phyloP scores from a whole-genome alignment of 371 early-diverging fungal species.

The Circinella minor region DNA sequence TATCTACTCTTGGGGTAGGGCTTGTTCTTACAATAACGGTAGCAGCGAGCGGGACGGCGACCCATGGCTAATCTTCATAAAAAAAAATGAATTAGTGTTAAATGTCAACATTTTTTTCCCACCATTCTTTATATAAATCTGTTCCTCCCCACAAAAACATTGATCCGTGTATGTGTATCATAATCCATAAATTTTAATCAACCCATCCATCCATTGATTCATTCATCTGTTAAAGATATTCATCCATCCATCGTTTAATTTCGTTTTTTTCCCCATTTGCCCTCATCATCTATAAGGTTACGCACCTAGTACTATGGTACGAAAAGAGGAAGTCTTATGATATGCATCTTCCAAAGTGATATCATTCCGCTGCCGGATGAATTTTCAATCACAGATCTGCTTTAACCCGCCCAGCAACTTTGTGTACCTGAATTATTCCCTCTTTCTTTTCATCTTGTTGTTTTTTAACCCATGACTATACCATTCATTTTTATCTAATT shows the following conservation, averaged over 20 bases:
- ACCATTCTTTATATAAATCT: not conserved
- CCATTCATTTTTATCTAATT: too few species aligned
- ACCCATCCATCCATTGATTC: conserved; percentile 13
- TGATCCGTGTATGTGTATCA: too few species aligned
- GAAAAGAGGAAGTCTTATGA: not conserved
- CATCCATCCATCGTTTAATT: conserved; percentile 1
- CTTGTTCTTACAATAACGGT: conserved; percentile 99
- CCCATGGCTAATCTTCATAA: conserved; percentile 70
- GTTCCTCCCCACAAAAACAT: not conserved
- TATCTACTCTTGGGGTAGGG: conserved; percentile 99
- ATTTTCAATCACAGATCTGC: too few species aligned
- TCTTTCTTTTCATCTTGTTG: too few species aligned
- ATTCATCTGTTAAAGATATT: not conserved
- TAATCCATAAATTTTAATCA: not conserved
- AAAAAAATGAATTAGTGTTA: not conserved
- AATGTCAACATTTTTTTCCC: not conserved
- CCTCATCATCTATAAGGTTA: not conserved
- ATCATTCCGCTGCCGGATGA: too few species aligned
- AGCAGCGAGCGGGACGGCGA: conserved; percentile 99
- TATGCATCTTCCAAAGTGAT: not conserved
- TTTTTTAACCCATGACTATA: too few species aligned
- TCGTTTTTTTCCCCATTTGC: not conserved
- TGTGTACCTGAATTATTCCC: too few species aligned
- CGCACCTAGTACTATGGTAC: conserved; percentile 1
- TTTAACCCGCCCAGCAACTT: too few species aligned